phyloP scores from a whole-genome alignment of 2,329 filamentous ascomycete genomes.

The Trichoderma simmonsii region DNA sequence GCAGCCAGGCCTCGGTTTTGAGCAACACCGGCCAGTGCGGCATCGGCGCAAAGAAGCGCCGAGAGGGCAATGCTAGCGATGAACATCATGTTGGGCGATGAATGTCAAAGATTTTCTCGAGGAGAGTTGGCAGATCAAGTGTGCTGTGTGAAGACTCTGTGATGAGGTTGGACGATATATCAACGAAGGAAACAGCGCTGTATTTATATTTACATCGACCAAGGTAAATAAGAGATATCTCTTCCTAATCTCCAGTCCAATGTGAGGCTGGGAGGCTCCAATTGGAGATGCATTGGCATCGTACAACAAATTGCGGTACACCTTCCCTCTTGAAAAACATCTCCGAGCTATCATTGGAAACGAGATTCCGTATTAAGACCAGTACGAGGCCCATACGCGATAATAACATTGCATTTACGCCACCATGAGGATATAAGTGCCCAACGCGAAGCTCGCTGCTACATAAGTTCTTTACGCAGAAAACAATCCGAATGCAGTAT shows the following conservation, averaged over 20 bases:
- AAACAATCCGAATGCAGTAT: neutral
- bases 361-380: constrained; percentile 7
- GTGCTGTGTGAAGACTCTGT: neutral
- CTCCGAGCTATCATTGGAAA: neutral
- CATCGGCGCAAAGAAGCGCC: constrained; percentile 6
- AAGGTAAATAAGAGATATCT: neutral
- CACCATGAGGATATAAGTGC: neutral
- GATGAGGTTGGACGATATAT: neutral
- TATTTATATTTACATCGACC: neutral
- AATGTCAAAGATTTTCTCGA: too few species aligned
- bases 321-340: constrained; percentile 11
- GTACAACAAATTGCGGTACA: neutral
- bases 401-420: neutral
- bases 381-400: neutral
- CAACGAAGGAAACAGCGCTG: neutral
- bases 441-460: neutral
- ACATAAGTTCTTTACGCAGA: neutral
- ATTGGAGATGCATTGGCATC: neutral
- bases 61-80: neutral
- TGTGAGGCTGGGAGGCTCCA: neutral
- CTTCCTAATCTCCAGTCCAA: too few species aligned
- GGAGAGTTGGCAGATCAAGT: neutral
- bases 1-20: neutral
- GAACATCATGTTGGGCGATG: neutral
- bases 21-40: neutral